Evolutionary conservation across 768 basidiomycete genomes (phyloP).

Genomic region (Amanita phalloides): DNA sequence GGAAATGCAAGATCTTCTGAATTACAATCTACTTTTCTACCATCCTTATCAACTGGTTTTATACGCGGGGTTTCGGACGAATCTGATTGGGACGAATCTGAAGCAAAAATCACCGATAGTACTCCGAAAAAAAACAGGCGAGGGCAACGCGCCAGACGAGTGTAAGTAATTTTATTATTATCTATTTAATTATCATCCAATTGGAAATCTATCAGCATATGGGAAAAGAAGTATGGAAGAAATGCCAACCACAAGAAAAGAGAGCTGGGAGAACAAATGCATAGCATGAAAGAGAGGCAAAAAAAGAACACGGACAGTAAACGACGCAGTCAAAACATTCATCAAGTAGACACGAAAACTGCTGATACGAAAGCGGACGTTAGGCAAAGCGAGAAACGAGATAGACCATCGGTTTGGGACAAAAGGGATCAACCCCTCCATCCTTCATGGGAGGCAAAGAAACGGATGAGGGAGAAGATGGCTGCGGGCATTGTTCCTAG

Average conservation of each 20-base stretch:
- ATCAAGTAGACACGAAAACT: not conserved
- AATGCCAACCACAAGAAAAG: conserved; percentile 89
- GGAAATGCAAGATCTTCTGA: conserved; percentile 7
- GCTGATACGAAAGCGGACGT: not conserved
- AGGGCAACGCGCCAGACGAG: conserved; percentile 88
- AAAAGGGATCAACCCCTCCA: conserved; percentile 46
- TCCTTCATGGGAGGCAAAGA: conserved; percentile 96
- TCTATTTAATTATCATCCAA: not conserved
- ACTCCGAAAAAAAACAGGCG: conserved; percentile 71
- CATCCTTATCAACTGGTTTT: conserved; percentile 82
- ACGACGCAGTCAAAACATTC: not conserved
- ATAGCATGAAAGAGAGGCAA: not conserved
- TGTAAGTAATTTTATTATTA: conserved; percentile 46
- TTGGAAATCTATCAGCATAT: conserved; percentile 49
- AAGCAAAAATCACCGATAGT: conserved; percentile 38
- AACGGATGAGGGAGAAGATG: conserved; percentile 62
- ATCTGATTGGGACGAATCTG: conserved; percentile 66
- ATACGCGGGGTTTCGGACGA: conserved; percentile 68
- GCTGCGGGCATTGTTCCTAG: conserved; percentile 50
- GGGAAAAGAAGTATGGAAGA: conserved; percentile 94
- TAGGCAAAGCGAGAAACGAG: not conserved
- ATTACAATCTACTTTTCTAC: conserved; percentile 50
- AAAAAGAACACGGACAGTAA: conserved; percentile 2
- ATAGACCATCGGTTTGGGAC: not conserved
- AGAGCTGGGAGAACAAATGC: conserved; percentile 19